Percentiles rank a stretch among this genome's conserved stretches.
Conservation (phyloP, 495 filamentous ascomycete species). For the Xylaria curta region DNA sequence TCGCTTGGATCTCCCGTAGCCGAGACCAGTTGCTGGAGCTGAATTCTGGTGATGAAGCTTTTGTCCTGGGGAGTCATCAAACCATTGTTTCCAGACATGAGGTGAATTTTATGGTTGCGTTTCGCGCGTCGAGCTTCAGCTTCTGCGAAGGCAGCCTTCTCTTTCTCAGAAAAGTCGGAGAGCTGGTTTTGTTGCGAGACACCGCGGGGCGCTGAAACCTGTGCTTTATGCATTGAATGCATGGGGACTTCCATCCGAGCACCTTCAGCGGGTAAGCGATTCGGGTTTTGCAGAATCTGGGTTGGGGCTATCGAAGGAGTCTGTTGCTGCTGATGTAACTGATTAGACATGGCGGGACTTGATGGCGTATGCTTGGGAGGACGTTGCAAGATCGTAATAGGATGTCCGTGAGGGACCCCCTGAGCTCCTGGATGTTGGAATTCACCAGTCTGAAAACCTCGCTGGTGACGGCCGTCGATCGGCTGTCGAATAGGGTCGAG, state of each 20-base stretch:
- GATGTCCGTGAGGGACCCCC: slow-evolving; percentile 44
- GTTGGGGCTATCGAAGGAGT: slow-evolving; percentile 55
- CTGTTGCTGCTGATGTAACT: slow-evolving; percentile 50
- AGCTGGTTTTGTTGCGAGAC: slow-evolving; percentile 60
- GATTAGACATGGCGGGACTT: slow-evolving; percentile 29
- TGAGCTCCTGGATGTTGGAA: slow-evolving; percentile 34
- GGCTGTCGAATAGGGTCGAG: slow-evolving; percentile 34
- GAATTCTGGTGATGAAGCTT: slow-evolving; percentile 98
- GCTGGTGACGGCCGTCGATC: slow-evolving; percentile 36
- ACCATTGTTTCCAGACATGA: slow-evolving; percentile 92
- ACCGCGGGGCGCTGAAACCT: slow-evolving; percentile 45
- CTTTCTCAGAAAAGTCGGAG: slow-evolving; percentile 75
- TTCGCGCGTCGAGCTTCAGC: slow-evolving; percentile 96
- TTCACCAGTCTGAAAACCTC: slow-evolving; percentile 34
- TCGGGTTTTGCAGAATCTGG: slow-evolving; percentile 62
- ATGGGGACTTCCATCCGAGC: slow-evolving; percentile 39
- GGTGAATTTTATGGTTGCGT: slow-evolving; percentile 96
- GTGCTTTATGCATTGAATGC: slow-evolving; percentile 45
- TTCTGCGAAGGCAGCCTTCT: slow-evolving; percentile 76
- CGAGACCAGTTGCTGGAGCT: slow-evolving; percentile 92
- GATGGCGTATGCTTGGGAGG: slow-evolving; percentile 47
- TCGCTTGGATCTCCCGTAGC: slow-evolving; percentile 87
- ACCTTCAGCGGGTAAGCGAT: slow-evolving; percentile 49
- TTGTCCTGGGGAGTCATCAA: slow-evolving; percentile 99
- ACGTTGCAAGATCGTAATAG: slow-evolving; percentile 55